A percentile compares a stretch with the other conserved stretches of the same genome.
Conservation (phyloP, 495 filamentous ascomycete genomes). For the Lepraria neglecta region DNA sequence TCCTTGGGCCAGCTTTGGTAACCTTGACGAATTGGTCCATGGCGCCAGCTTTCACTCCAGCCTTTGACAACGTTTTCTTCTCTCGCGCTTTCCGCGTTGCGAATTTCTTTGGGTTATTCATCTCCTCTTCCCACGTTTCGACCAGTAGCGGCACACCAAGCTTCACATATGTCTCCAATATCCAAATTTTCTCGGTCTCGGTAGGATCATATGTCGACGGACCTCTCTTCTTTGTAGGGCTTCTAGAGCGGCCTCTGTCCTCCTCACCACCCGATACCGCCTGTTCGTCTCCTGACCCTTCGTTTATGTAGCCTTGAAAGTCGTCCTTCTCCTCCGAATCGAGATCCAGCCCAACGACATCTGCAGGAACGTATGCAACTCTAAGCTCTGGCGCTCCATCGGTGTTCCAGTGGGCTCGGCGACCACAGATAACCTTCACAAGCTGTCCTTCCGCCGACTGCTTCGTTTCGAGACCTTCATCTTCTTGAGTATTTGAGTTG, state of each 20-base stretch:
- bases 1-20: constrained; percentile 19
- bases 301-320: constrained; percentile 39
- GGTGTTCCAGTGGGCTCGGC: constrained; percentile 61
- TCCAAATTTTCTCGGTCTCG: constrained; percentile 62
- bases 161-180: constrained; percentile 64
- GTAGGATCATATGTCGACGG: constrained; percentile 62
- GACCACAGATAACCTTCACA: constrained; percentile 56
- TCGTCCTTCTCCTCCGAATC: constrained; percentile 58
- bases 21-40: constrained; percentile 26
- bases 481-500: constrained; percentile 24
- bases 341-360: constrained; percentile 72
- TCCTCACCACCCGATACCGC: constrained; percentile 29
- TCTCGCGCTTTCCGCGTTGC: constrained; percentile 28
- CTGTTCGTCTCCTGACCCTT: constrained; percentile 40
- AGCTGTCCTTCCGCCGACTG: constrained; percentile 44
- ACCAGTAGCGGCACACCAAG: constrained; percentile 66
- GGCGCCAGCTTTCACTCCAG: background rate
- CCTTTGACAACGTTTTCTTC: constrained; percentile 5
- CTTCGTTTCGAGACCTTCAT: constrained; percentile 39
- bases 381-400: constrained; percentile 72
- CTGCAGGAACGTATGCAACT: constrained; percentile 65
- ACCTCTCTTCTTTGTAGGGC: constrained; percentile 47
- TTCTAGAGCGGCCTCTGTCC: constrained; percentile 27
- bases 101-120: constrained; percentile 46
- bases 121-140: constrained; percentile 66